Evolutionary conservation across 176 grass and related monocot species (phyloP), one percentile per base, ranked within the genome.

Genomic region (Carex myosuroides): DNA sequence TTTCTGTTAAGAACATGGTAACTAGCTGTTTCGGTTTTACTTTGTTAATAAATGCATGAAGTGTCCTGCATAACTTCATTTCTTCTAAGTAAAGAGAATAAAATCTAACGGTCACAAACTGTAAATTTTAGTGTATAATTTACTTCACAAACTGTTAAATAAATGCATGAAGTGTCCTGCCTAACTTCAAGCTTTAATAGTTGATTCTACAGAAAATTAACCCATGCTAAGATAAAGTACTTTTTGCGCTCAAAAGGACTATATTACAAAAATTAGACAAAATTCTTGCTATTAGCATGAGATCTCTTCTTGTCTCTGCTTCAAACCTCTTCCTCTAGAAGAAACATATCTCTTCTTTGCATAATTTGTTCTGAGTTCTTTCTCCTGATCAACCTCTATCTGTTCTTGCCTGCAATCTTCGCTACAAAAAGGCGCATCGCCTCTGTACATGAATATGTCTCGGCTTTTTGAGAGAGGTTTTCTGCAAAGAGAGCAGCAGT

Each of bases 371-470:
- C 70, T 73, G 5, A 73, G 24, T 50, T 73, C 70, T 50, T 52
- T 52, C 70, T 73, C 70, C 1, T 73, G 70, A 50, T 92, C 88
- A 16, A 83, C 64, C 70, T 92, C 79, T 55, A 92, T 92, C 85
- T 90, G 90, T 78, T 92, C 85, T 72, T 83, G 8, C 20, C 90
- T 70, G 70, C 92, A 94, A 6, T 90, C 88, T 74, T 90, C 81
- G 86, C 90, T 94, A 84, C 92, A 94, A 84, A 94, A 92, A 20
- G 90, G 90, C 5, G 86, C 85, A 65, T 92, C 88, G 0, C 92
- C 92, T 18, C 29, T 82, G 86, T 92, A 92, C 90, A 92, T 91
- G 87, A 89, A 93, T 85, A 91, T 91, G 85, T 89, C 88, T 85
- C 70, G 69, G 81, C 90, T 50, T 50, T 83, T 20, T 0, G 24